phyloP scores from a whole-genome alignment of 495 filamentous ascomycete genomes.

The Penicillium bovifimosum region DNA sequence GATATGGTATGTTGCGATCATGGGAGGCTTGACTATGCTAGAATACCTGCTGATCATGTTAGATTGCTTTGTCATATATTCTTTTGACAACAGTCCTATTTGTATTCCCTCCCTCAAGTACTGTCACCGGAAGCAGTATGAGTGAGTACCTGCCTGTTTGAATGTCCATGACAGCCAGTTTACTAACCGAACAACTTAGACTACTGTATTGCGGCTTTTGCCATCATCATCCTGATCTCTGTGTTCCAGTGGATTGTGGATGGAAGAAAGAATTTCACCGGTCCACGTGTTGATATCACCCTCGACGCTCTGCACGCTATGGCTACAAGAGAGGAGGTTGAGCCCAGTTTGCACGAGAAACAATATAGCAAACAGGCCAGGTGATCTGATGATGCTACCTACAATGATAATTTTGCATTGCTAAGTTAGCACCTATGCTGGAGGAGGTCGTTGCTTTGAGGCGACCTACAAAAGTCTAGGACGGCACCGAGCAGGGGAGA shows the following conservation, averaged over 20 bases:
- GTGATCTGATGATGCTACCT: neutral
- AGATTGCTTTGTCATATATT: slow-evolving; percentile 60
- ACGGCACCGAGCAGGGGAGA: neutral
- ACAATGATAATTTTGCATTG: neutral
- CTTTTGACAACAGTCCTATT: slow-evolving; percentile 66
- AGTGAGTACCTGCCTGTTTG: slow-evolving; percentile 36
- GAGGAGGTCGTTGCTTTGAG: neutral
- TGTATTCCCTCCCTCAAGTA: slow-evolving; percentile 61
- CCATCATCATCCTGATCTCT: slow-evolving; percentile 59
- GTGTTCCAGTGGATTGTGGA: slow-evolving; percentile 62
- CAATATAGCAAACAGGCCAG: neutral
- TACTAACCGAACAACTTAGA: slow-evolving; percentile 25
- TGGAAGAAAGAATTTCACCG: slow-evolving; percentile 61
- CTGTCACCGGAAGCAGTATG: slow-evolving; percentile 63
- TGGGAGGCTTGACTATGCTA: slow-evolving; percentile 19
- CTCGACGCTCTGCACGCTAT: slow-evolving; percentile 10
- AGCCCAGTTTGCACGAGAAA: slow-evolving; percentile 1
- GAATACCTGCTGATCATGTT: neutral
- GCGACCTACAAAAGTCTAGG: neutral
- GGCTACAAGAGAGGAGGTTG: neutral
- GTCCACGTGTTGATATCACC: slow-evolving; percentile 45
- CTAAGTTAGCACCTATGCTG: neutral
- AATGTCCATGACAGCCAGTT: neutral
- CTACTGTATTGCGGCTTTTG: slow-evolving; percentile 66
- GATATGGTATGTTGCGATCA: slow-evolving; percentile 45